A percentile compares a stretch with the other conserved stretches of the same genome.
phyloP scores from a whole-genome alignment of 192 early-diverging fungal genomes.

The Lunasporangiospora selenospora region DNA sequence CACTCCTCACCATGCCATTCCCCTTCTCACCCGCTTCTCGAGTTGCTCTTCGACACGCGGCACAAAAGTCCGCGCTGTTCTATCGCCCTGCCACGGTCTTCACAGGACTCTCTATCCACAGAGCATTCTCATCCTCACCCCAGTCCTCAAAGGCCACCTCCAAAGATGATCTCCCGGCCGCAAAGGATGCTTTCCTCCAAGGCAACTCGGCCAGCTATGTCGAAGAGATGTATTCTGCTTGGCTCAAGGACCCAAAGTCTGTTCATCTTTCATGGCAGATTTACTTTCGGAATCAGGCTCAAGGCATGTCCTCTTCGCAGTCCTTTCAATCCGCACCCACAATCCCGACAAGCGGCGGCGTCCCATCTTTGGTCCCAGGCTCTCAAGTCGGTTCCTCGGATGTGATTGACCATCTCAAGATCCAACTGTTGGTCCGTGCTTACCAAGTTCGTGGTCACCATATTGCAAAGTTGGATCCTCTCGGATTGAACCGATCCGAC shows the following conservation, averaged over 20 bases:
- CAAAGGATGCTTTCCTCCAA: slow-evolving; percentile 86
- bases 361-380: slow-evolving; percentile 60
- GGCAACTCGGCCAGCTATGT: slow-evolving; percentile 87
- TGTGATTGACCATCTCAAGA: slow-evolving; percentile 97
- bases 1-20: slow-evolving; percentile 26
- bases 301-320: slow-evolving; percentile 65
- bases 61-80: slow-evolving; percentile 20
- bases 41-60: slow-evolving; percentile 9
- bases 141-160: slow-evolving; percentile 16
- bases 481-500: slow-evolving; percentile 80
- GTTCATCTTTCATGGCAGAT: slow-evolving; percentile 97
- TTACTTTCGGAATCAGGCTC: slow-evolving; percentile 88
- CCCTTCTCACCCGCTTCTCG: slow-evolving; percentile 29
- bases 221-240: slow-evolving; percentile 96
- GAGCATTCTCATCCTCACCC: too few relatives aligned
- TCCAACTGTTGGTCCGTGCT: slow-evolving; percentile 94
- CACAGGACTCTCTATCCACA: slow-evolving; percentile 32
- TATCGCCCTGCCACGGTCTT: slow-evolving; percentile 24
- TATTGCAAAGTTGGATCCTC: slow-evolving; percentile 94
- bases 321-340: slow-evolving; percentile 86
- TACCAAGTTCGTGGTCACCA: slow-evolving; percentile 98
- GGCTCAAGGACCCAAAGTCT: slow-evolving; percentile 85
- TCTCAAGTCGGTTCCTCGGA: slow-evolving; percentile 54
- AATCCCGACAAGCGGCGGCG: slow-evolving; percentile 73
- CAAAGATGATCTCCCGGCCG: slow-evolving; percentile 52